Evolutionary conservation across 345 rosid genomes (phyloP), one percentile per base, ranked within the genome.

Genomic region (Lepidium sativum): DNA sequence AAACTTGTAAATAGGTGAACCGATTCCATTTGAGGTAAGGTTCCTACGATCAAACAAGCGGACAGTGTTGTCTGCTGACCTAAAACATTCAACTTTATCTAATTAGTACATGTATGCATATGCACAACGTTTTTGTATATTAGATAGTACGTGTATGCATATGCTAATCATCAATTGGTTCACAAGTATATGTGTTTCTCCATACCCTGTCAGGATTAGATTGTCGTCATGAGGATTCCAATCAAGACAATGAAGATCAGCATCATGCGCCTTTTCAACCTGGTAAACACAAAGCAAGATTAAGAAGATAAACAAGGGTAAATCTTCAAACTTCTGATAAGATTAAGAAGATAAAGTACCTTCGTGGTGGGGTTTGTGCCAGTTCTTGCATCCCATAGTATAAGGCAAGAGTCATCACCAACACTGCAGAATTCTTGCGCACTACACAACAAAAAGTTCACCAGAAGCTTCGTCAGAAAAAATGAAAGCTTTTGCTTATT

Each of bases 391-490:
- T 91, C 98, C 99, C 99, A 95, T 10, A 95, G 72, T 75, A 95
- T 91, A 60, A 95, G 99, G 83, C 99, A 88, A 69, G 99, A 86
- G 79, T 95, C 99, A 73, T 95, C 99, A 71, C 98, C 97, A 33
- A 95, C 99, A 43, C 99, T 95, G 77, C 97, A 88, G 73, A 95
- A 95, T 72, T 95, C 99, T 81, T 85, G 98, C 2, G 84, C 96
- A 82, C 98, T 95, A 67, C 75, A 80, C 60, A 7, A 70, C 29
- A 79, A 32, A 75, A 75, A 32, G 51, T 23, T 74, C 27, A 3
- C 58, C 75, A 61, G 73, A 73, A 81, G 71, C 38, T 57, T 43
- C 31, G 63, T 39, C 62, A 58, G 45, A 57, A 45, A 51, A 65
- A 84, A 84, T 71, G 66, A 79, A 72, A 50, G 80, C 45, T 76